A percentile compares a stretch with the other conserved stretches of the same genome.
These are phyloP conservation scores for Phylloporus sp. DNA, from an alignment of 1,284 basidiomycete genomes.

Conservation along the genomic window DNA sequence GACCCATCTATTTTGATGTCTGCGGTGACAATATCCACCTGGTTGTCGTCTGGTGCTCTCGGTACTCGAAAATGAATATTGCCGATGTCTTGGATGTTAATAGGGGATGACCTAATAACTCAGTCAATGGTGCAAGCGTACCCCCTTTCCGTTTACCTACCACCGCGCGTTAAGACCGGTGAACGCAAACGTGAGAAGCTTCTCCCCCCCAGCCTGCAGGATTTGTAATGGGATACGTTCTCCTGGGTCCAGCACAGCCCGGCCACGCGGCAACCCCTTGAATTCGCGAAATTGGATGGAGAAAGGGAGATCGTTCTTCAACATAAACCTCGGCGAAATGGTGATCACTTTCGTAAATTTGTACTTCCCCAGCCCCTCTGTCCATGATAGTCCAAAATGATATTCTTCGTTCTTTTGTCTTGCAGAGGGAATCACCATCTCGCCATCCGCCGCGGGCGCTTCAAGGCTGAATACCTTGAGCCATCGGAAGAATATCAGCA, in stretches of 20 bases:
- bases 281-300: constrained; percentile 87
- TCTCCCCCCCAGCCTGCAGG: constrained; percentile 68
- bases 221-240: constrained; percentile 75
- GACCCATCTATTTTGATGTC: constrained; percentile 89
- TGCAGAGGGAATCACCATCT: constrained; percentile 76
- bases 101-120: constrained; percentile 81
- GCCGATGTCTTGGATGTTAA: constrained; percentile 94
- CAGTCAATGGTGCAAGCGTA: constrained; percentile 1
- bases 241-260: constrained; percentile 68
- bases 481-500: constrained; percentile 8
- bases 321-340: constrained; percentile 87
- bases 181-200: constrained; percentile 83
- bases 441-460: constrained; percentile 89
- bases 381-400: constrained; percentile 91
- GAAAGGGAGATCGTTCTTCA: constrained; percentile 81
- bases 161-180: constrained; percentile 86
- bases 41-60: constrained; percentile 42
- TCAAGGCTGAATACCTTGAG: constrained; percentile 83
- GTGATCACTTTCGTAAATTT: constrained; percentile 96
- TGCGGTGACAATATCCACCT: constrained; percentile 72
- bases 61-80: constrained; percentile 77
- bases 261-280: constrained; percentile 71
- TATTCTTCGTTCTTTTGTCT: constrained; percentile 77
- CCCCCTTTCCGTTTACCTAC: constrained; percentile 45
- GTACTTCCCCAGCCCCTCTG: constrained; percentile 95